Evolutionary conservation across 768 basidiomycete species (phyloP).

Genomic region (Psilocybe sp.): DNA sequence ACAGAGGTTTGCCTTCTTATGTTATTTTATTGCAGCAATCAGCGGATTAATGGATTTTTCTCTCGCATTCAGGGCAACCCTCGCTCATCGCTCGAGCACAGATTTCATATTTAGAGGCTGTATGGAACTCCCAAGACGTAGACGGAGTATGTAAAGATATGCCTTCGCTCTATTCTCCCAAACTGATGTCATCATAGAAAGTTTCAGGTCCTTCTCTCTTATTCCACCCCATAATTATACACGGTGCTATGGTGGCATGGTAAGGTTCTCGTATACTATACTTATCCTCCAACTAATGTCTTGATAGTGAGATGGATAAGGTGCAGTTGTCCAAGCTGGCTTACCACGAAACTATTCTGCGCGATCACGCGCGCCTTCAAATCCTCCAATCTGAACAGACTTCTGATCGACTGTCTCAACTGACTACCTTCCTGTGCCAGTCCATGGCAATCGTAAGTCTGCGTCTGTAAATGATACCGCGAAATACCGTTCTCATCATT

Average conservation of each 20-base stretch:
- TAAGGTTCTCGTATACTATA: slow-evolving; percentile 17
- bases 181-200: slow-evolving; percentile 9
- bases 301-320: slow-evolving; percentile 37
- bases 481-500: not conserved
- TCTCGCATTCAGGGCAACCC: slow-evolving; percentile 22
- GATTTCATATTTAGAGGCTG: slow-evolving; percentile 46
- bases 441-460: slow-evolving; percentile 39
- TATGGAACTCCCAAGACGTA: slow-evolving; percentile 37
- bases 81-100: slow-evolving; percentile 23
- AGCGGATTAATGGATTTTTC: not conserved
- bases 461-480: not conserved
- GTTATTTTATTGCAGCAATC: not conserved
- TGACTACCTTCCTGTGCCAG: slow-evolving; percentile 37
- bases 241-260: slow-evolving; percentile 37
- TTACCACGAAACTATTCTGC: slow-evolving; percentile 35
- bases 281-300: not conserved
- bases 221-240: slow-evolving; percentile 41
- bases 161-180: not conserved
- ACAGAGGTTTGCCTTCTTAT: slow-evolving; percentile 32
- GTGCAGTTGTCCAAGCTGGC: slow-evolving; percentile 38
- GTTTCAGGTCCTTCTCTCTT: slow-evolving; percentile 38
- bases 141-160: slow-evolving; percentile 20
- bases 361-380: slow-evolving; percentile 33
- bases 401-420: slow-evolving; percentile 39
- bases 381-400: slow-evolving; percentile 36